These are phyloP conservation scores for Monosporascus cannonballus DNA, from an alignment of 2,329 filamentous ascomycete species.

Conservation along the genomic window DNA sequence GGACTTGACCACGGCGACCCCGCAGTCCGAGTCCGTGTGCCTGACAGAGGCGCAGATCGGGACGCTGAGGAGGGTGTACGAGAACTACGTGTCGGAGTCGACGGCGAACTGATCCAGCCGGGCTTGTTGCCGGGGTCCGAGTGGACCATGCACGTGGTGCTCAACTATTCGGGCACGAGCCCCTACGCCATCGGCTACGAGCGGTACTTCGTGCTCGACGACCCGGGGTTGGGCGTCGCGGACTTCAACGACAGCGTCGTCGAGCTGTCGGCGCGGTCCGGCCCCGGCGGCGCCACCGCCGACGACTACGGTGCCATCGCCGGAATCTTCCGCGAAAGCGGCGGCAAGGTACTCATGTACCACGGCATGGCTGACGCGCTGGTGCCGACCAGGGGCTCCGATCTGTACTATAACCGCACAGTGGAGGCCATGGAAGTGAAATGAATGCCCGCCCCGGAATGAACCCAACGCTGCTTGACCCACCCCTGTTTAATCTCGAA, in stretches of 20 bases:
- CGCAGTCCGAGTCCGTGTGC: conserved; percentile 25
- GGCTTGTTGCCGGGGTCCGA: conserved; percentile 44
- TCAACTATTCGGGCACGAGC: conserved; percentile 25
- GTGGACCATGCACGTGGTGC: conserved; percentile 25
- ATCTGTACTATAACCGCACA: conserved; percentile 28
- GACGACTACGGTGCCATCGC: conserved; percentile 35
- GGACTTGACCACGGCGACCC: conserved; percentile 4
- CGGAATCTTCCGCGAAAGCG: conserved; percentile 29
- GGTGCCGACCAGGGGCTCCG: conserved; percentile 30
- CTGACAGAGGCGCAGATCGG: conserved; percentile 36
- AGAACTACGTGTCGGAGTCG: conserved; percentile 16
- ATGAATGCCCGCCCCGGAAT: no score
- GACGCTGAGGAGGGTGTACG: conserved; percentile 27
- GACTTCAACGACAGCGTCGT: conserved; percentile 28
- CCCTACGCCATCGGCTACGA: conserved; percentile 29
- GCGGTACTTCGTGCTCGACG: conserved; percentile 34
- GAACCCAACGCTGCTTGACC: no score
- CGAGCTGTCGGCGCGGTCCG: conserved; percentile 22
- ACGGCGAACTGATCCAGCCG: conserved; percentile 30
- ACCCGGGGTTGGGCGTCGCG: conserved; percentile 30
- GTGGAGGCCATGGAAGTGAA: conserved; percentile 14
- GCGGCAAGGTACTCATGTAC: conserved; percentile 40
- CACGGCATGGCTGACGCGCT: conserved; percentile 38
- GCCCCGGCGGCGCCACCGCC: conserved; percentile 34
- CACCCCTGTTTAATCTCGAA: no score